Percentiles rank a stretch among this genome's conserved stretches.
Evolutionary conservation across 2,329 filamentous ascomycete species (phyloP).

Genomic region (Pestalotiopsis sp.): DNA sequence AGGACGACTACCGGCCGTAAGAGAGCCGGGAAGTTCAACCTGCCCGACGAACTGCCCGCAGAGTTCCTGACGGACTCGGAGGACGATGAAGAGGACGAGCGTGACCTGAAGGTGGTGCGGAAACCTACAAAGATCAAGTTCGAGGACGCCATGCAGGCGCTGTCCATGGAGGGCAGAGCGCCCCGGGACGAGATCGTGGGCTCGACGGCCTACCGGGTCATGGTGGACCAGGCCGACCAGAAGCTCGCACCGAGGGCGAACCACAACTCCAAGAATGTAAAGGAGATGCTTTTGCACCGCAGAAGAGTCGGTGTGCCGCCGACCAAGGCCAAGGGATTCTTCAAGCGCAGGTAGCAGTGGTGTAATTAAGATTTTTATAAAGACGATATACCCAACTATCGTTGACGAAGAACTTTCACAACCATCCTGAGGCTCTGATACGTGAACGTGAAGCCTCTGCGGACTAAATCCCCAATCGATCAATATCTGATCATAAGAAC

Average conservation of each 20-base stretch:
- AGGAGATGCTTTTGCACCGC: conserved; percentile 49
- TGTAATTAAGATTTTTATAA: background rate
- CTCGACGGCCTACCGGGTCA: conserved; percentile 54
- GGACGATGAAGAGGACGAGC: conserved; percentile 25
- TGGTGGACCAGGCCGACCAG: conserved; percentile 46
- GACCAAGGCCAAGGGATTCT: conserved; percentile 46
- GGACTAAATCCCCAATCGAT: too few species aligned
- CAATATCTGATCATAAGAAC: too few species aligned
- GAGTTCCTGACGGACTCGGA: conserved; percentile 56
- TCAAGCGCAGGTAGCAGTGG: conserved; percentile 34
- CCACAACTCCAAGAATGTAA: conserved; percentile 44
- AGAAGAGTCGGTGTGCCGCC: conserved; percentile 36
- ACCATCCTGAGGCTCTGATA: background rate
- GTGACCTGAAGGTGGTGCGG: conserved; percentile 25
- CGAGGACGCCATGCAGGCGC: conserved; percentile 38
- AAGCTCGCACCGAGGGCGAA: conserved; percentile 51
- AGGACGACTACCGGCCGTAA: conserved; percentile 24
- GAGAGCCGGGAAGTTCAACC: conserved; percentile 35
- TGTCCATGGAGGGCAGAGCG: conserved; percentile 40
- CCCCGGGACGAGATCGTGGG: conserved; percentile 54
- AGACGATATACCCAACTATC: background rate
- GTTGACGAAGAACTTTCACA: background rate
- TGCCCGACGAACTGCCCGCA: conserved; percentile 53
- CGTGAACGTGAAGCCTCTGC: background rate
- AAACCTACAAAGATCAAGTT: conserved; percentile 48